Evolutionary conservation across 1,139 yeast genomes (phyloP), one percentile per base, ranked within the genome.

Genomic region (Magnusiomyces magnusii): DNA sequence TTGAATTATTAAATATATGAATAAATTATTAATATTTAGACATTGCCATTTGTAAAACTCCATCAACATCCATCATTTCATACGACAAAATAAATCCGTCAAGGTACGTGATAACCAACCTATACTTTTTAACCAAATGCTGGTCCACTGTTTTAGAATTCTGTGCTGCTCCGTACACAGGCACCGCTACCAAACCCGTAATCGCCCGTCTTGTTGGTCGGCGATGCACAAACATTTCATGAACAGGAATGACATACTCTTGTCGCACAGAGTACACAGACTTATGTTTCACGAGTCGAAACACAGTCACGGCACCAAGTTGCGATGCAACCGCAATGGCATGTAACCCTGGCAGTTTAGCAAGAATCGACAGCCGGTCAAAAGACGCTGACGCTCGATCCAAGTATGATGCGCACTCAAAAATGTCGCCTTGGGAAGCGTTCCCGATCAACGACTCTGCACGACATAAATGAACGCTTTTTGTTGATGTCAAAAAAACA

Each of bases 221-320:
- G 34, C 60, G 62, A 53, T 57, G 62, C 15, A 60, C 55, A 24
- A 62, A 58, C 51, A 60, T 61, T 41, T 53, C 63, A 21, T 56
- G 58, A n/a, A 61, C 65, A 1, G 75, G 74, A 56, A 84, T 77
- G 0, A 80, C 67, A 63, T 76, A 78, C 66, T 86, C 92, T 64
- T 84, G 87, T 51, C 91, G 72, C 77, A 85, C 75, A 1, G 83
- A 82, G 63, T 73, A 78, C 0, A 85, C 68, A 0, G 89, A 89
- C 34, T 84, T 69, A 66, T 78, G 78, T 55, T 77, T 75, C 31
- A 87, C 83, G 50, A 86, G 67, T 49, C 92, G 69, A 71, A 84
- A 78, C 0, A 86, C 70, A 0, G 85, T 71, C 3, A 83, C 78
- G n/a, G 79, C 68, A 0, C 91, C 90, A 56, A 79, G 78, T 62